Evolutionary conservation across 2,329 filamentous ascomycete genomes (phyloP).

Genomic region (Thermoascus crustaceus): DNA sequence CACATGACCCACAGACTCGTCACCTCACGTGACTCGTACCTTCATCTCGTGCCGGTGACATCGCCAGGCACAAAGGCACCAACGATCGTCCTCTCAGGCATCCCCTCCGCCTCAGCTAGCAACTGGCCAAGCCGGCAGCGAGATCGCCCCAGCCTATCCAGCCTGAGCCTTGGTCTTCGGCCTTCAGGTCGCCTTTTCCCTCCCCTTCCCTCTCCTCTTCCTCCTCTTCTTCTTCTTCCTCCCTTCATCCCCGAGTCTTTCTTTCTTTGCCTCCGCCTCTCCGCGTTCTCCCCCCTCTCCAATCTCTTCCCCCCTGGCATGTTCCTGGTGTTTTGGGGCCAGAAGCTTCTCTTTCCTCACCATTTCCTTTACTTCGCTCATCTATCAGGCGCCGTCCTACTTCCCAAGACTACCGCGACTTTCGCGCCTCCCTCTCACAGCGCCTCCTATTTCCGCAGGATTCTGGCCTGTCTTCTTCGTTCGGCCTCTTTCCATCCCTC

Average conservation of each 20-base stretch:
- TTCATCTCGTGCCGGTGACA: no score
- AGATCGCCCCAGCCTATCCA: conserved; percentile 17
- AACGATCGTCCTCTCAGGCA: conserved; percentile 5
- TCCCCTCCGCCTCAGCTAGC: conserved; percentile 9
- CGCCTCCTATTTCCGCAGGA: conserved; percentile 6
- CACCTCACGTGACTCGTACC: no score
- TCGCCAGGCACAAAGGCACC: no score
- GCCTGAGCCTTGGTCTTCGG: no score
- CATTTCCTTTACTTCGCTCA: conserved; percentile 25
- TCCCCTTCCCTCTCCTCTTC: conserved; percentile 18
- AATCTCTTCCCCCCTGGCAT: no score
- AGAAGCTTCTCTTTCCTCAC: conserved; percentile 19
- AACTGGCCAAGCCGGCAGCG: conserved; percentile 12
- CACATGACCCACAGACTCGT: no score
- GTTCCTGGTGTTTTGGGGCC: conserved; percentile 6
- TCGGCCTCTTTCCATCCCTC: conserved; percentile 8
- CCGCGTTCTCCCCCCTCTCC: conserved; percentile 9
- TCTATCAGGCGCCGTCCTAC: conserved; percentile 24
- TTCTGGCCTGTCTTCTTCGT: conserved; percentile 11
- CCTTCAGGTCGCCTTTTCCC: conserved; percentile 27
- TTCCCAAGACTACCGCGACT: conserved; percentile 18
- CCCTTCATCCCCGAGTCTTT: conserved; percentile 9
- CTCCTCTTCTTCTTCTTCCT: conserved; percentile 13
- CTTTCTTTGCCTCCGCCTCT: conserved; percentile 5
- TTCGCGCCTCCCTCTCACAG: conserved; percentile 9